A percentile compares a stretch with the other conserved stretches of the same genome.
These are phyloP conservation scores for Mesotaenium endlicherianum DNA, from an alignment of 139 green algal genomes.

Conservation along the genomic window DNA sequence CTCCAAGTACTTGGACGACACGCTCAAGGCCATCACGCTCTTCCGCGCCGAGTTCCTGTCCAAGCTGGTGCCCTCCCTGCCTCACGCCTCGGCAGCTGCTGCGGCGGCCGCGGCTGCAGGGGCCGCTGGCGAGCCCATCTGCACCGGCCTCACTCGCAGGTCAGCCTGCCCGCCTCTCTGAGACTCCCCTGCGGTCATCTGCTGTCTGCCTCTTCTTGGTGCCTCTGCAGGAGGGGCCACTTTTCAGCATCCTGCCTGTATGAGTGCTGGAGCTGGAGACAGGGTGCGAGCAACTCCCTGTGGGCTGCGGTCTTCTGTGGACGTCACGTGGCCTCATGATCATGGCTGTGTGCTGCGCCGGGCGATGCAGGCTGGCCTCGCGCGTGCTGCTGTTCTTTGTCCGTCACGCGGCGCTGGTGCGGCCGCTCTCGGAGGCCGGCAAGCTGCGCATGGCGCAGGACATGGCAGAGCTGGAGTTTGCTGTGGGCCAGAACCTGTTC, in stretches of 20 bases:
- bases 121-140: conserved; percentile 8
- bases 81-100: background rate
- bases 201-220: background rate
- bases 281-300: background rate
- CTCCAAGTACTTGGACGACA: conserved; percentile 70
- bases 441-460: conserved; percentile 77
- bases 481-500: conserved; percentile 66
- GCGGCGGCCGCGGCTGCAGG: background rate
- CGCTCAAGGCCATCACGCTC: conserved; percentile 60
- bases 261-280: background rate
- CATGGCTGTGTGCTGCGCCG: background rate
- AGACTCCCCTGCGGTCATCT: too few relatives aligned
- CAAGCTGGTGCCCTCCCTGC: conserved; percentile 53
- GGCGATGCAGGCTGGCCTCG: conserved; percentile 60
- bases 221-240: background rate
- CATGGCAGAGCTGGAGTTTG: conserved; percentile 81
- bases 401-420: conserved; percentile 80
- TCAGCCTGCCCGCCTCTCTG: too few relatives aligned
- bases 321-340: background rate
- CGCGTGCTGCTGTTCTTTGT: conserved; percentile 86
- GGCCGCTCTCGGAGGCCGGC: conserved; percentile 66
- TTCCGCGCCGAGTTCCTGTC: conserved; percentile 70
- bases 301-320: background rate
- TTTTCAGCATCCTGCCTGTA: background rate
- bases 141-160: background rate